phyloP scores from a whole-genome alignment of 768 basidiomycete species.

The Ephemerocybe angulata region DNA sequence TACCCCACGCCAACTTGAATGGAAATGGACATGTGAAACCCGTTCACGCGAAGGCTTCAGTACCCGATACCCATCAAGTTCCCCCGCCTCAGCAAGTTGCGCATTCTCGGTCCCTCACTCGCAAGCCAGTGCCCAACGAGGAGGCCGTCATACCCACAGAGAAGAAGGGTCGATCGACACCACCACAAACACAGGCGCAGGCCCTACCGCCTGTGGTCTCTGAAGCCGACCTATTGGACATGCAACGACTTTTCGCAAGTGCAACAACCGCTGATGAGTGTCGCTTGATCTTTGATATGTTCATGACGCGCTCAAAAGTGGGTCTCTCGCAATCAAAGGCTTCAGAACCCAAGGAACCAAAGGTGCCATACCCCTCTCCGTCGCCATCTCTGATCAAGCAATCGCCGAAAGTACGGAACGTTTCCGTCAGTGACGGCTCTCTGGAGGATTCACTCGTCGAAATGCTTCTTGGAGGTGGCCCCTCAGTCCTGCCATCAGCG shows the following conservation, averaged over 20 bases:
- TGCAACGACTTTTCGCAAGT: slow-evolving; percentile 61
- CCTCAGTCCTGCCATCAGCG: background rate
- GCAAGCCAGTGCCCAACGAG: slow-evolving; percentile 20
- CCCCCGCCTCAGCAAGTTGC: background rate
- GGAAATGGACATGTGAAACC: slow-evolving; percentile 1
- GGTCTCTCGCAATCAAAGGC: slow-evolving; percentile 4
- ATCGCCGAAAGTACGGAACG: background rate
- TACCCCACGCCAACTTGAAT: slow-evolving; percentile 1
- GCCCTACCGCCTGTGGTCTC: slow-evolving; percentile 9
- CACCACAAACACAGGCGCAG: background rate
- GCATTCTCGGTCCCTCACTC: background rate
- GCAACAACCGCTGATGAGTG: slow-evolving; percentile 82
- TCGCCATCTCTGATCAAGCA: slow-evolving; percentile 31
- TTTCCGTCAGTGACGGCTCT: slow-evolving; percentile 20
- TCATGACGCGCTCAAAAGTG: slow-evolving; percentile 61
- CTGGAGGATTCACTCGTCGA: slow-evolving; percentile 54
- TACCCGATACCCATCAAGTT: slow-evolving; percentile 4
- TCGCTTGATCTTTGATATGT: slow-evolving; percentile 79
- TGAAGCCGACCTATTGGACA: slow-evolving; percentile 52
- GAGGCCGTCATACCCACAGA: slow-evolving; percentile 4
- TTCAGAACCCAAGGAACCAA: slow-evolving; percentile 27
- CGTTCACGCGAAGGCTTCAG: background rate
- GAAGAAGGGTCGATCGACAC: background rate
- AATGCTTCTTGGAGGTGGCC: slow-evolving; percentile 34
- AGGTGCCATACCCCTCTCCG: slow-evolving; percentile 31